Base-by-base conservation (phyloP, 768 basidiomycete genomes). In the Naganishia kalamii region DNA sequence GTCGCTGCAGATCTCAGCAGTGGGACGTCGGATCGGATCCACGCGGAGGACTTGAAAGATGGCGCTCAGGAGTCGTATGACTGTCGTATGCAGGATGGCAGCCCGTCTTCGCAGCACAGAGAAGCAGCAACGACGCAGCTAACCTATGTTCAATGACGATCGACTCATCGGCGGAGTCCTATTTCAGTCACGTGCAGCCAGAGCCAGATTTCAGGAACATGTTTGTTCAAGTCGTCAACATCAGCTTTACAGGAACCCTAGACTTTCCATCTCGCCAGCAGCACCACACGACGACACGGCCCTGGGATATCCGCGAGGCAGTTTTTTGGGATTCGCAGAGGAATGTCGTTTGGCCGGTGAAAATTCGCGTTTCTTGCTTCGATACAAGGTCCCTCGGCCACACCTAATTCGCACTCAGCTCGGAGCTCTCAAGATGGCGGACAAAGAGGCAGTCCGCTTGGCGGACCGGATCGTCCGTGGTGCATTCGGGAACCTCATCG, bases 381-480 rank as follows among this genome's bases (percentile, higher is more conserved):
- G n/a, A 25, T 7, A 40, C 54, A 57, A 57, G 54, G 33, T 57
- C 54, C 27, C 30, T 25, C 27, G 21, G 23, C 54, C 15, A 57
- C 27, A 3, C 32, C 54, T 37, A 5, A 54, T 23, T 37, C 23
- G 19, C 11, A n/a, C 32, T 35, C 12, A 25, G n/a, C 13, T 40
- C 19, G 21, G 6, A 3, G 1, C 35, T 25, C 33, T 25, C 33
- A 46, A 54, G n/a, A 68, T 68, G 66, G 68, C 73, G 65, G 74
- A 74, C 21, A 77, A 77, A 65, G 76, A 77, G 54, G 73, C 75
- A 17, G 75, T 75, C 3, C 44, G 76, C 54, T 68, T 77, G 4
- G 76, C 75, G 52, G 70, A 77, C 57, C 74, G 75, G 51, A 73
- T 77, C 49, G 68, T 77, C 19, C 62, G 74, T 17, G 69, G 72